Base-by-base conservation (phyloP, 75 land plant genomes). In the Larix kaempferi region DNA sequence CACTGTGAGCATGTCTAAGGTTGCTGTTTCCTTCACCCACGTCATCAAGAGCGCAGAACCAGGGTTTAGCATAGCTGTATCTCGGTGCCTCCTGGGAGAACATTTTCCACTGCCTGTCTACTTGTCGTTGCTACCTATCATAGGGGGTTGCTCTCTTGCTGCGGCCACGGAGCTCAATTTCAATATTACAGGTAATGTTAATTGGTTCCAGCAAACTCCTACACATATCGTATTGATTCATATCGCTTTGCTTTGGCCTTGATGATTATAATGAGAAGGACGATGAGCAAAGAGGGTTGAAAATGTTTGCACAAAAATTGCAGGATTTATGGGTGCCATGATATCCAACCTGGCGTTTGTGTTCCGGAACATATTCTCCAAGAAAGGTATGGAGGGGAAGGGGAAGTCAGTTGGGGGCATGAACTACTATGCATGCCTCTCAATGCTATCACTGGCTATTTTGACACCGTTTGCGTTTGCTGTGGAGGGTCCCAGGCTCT, bases 241-340 rank as follows among this genome's bases (percentile, higher is more conserved):
- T 21, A 59, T 2, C 4, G n/a, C 0, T 3, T 6, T 22, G 2
- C 1, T 59, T 21, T 22, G 25, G 17, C 15, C 37, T 12, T 14
- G 13, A 15, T 27, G 13, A 14, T 26, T 33, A 29, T 11, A 10
- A 63, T 64, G 33, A 17, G 16, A 65, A 13, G 14, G 49, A 44
- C 6, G 49, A 6, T 44, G 52, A 2, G 11, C 52, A 49, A 49
- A 49, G 52, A 49, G 52, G 52, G 8, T 49, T 49, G 52, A 49
- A 8, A 49, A 49, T 49, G 52, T 49, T 8, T 49, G 0, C 52
- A 49, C 33, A 29, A 29, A 29, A 29, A 6, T 39, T 23, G 22
- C 82, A 91, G 95, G 95, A 11, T 92, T 92, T 80, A 77, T 88
- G 90, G 95, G 95, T 21, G 95, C 95, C 39, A 92, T 92, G 95